Percentiles rank a stretch among this genome's conserved stretches.
Evolutionary conservation across 208 protist species (phyloP).

Genomic region (Tetramitus jugosus): DNA sequence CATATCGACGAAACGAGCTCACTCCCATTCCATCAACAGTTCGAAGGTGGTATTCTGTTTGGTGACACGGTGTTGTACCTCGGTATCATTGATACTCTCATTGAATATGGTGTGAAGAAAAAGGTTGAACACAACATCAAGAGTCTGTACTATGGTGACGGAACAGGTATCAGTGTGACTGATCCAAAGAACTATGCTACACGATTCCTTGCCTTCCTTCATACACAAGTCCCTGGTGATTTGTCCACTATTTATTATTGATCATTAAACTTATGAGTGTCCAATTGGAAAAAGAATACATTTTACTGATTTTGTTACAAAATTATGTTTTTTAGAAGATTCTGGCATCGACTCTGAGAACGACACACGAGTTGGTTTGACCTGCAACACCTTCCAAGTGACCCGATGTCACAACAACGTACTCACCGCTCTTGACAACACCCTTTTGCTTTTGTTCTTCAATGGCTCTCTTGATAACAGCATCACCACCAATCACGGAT

Average conservation of each 20-base stretch:
- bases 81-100: conserved; percentile 6
- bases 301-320: no score
- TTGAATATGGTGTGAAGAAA: conserved; percentile 6
- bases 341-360: not conserved
- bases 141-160: not conserved
- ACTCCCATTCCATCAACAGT: not conserved
- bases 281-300: no score
- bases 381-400: conserved; percentile 48
- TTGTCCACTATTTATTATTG: no score
- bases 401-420: conserved; percentile 61
- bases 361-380: not conserved
- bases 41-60: not conserved
- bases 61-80: not conserved
- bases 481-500: conserved; percentile 48
- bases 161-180: not conserved
- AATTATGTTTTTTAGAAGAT: no score
- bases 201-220: not conserved
- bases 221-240: conserved; percentile 21
- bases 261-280: no score
- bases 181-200: not conserved
- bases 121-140: not conserved
- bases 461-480: conserved; percentile 55
- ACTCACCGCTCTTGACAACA: conserved; percentile 52
- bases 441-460: conserved; percentile 51
- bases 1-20: no score